Conservation (phyloP, 225 moss, liverwort and hornwort genomes). For the Thuidium tamariscinum region DNA sequence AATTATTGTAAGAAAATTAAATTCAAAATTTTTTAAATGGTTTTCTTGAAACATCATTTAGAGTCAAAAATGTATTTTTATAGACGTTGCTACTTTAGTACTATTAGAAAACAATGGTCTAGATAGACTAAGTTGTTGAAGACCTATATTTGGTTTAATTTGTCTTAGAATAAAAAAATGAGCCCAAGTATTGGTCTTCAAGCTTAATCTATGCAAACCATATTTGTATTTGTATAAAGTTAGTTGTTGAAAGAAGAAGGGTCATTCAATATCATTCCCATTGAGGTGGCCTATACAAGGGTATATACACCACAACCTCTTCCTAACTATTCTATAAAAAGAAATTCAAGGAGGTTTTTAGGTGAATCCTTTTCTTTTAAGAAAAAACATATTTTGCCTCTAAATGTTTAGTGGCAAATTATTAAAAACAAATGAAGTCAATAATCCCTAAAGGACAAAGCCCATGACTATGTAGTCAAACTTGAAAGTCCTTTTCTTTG, state of each 20-base stretch:
- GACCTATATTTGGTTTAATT: background rate
- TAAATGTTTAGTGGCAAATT: background rate
- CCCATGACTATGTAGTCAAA: background rate
- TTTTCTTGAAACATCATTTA: too few species aligned
- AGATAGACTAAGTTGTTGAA: fast-evolving
- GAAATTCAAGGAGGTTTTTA: background rate
- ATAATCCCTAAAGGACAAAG: background rate
- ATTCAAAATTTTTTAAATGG: too few species aligned
- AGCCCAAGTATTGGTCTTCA: background rate
- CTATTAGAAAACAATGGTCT: background rate
- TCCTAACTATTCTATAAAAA: background rate
- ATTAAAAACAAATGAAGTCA: background rate
- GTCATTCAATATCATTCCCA: background rate
- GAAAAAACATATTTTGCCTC: background rate
- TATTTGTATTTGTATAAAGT: background rate
- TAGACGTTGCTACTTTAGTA: background rate
- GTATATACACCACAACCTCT: background rate
- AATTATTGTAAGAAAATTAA: too few species aligned
- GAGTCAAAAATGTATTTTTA: too few species aligned
- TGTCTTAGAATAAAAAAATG: background rate
- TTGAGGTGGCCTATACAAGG: fast-evolving
- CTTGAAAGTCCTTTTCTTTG: background rate
- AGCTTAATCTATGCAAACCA: fast-evolving
- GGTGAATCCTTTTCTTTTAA: background rate
- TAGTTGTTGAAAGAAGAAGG: fast-evolving